phyloP scores from a whole-genome alignment of 257 asterid genomes.

The Coffea eugenioides region DNA sequence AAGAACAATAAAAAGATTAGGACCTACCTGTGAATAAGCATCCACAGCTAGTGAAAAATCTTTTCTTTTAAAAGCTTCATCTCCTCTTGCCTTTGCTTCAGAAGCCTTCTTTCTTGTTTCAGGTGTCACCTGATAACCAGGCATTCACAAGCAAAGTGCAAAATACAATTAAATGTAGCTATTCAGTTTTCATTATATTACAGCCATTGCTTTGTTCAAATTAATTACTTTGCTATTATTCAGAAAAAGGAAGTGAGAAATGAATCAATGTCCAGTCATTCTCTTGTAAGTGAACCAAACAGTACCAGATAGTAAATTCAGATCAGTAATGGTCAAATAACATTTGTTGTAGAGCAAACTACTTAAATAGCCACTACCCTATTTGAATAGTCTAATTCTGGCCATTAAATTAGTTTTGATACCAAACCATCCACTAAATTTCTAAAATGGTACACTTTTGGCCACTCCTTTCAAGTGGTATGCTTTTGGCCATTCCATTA shows the following conservation, averaged over 20 bases:
- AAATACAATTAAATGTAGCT: background rate
- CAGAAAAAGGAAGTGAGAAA: background rate
- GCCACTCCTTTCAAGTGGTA: too few species aligned
- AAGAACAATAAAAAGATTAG: background rate
- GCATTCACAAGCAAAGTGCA: background rate
- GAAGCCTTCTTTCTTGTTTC: slow-evolving; percentile 82
- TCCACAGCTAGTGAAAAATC: slow-evolving; percentile 70
- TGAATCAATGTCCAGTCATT: background rate
- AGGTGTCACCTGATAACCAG: slow-evolving; percentile 56
- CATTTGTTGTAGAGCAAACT: background rate
- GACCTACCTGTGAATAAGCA: slow-evolving; percentile 84
- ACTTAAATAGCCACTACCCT: too few species aligned
- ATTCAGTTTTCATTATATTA: background rate
- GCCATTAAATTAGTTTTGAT: too few species aligned
- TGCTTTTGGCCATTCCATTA: too few species aligned
- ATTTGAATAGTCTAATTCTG: too few species aligned
- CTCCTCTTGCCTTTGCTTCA: slow-evolving; percentile 88
- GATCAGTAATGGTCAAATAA: background rate
- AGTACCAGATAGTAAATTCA: background rate
- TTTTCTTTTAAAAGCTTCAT: slow-evolving; percentile 70
- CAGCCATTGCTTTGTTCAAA: background rate
- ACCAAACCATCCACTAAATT: too few species aligned
- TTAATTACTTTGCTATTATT: background rate
- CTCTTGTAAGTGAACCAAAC: background rate
- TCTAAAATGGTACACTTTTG: too few species aligned